These are phyloP conservation scores for Vanrija humicola DNA, from an alignment of 1,284 basidiomycete genomes.

Conservation along the genomic window DNA sequence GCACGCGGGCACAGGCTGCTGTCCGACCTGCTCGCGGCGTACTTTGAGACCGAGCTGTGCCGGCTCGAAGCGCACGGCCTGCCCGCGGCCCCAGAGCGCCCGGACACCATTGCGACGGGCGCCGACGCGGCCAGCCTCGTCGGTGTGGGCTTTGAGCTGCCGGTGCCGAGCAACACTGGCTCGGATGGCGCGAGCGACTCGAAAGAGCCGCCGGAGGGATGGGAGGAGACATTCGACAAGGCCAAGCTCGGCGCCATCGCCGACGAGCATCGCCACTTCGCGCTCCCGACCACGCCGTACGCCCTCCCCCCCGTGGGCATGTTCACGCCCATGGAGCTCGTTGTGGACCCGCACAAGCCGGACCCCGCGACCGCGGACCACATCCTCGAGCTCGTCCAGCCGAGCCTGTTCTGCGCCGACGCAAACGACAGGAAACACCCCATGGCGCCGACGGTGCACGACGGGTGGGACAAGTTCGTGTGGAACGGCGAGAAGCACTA, in stretches of 20 bases:
- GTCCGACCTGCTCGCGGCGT: conserved; percentile 44
- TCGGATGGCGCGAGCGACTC: conserved; percentile 5
- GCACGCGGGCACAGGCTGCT: conserved; percentile 46
- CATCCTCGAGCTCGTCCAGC: conserved; percentile 37
- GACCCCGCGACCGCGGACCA: conserved; percentile 31
- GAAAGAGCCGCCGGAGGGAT: conserved; percentile 25
- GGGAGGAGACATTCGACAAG: conserved; percentile 39
- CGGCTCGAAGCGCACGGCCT: conserved; percentile 37
- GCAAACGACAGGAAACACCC: conserved; percentile 44
- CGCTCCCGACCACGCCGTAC: conserved; percentile 37
- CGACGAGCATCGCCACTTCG: conserved; percentile 35
- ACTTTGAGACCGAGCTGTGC: conserved; percentile 48
- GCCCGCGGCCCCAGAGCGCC: conserved; percentile 22
- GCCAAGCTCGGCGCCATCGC: conserved; percentile 24
- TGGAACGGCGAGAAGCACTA: conserved; percentile 49
- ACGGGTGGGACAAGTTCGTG: conserved; percentile 43
- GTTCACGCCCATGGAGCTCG: conserved; percentile 40
- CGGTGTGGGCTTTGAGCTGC: conserved; percentile 19
- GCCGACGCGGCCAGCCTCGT: conserved; percentile 29
- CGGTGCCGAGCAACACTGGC: background rate
- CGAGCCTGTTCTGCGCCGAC: conserved; percentile 46
- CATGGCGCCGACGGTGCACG: conserved; percentile 33
- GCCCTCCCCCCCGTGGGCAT: conserved; percentile 33
- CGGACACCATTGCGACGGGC: conserved; percentile 35
- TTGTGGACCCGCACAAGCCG: conserved; percentile 27